Evolutionary conservation across 2,329 filamentous ascomycete genomes (phyloP), one percentile per base, ranked within the genome.

Genomic region (Penicillium occitanis): DNA sequence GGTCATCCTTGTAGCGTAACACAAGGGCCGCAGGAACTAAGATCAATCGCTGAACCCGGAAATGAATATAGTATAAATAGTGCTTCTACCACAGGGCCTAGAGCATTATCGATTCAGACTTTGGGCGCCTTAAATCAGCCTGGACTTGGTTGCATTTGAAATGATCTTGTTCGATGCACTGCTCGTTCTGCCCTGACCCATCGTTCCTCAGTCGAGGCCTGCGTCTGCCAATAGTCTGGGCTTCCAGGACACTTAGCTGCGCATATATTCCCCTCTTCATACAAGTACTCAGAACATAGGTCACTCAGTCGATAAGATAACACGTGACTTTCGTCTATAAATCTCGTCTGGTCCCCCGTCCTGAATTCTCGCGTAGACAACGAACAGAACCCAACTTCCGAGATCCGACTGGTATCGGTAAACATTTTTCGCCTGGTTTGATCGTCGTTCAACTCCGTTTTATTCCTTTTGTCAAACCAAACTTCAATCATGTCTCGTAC

Each of bases 301-400:
- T 33, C 28, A 33, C 1, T 44, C 6, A 19, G 6, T 19, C 51
- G 30, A 11, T 14, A 0, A 57, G 30, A 40, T 22, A 19, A 19
- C 51, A 35, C 53, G n/a, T 57, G 33, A 37, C 33, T 14, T 35
- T 40, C 53, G 33, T 33, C 19, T 57, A 57, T 57, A 57, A 55
- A 57, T 37, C 22, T 57, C 51, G 53, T 22, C 53, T 40, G 6
- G 10, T 22, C 53, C 33, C 33, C n/a, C 17, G 30, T 17, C 13
- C 3, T 6, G 10, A 3, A 14, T 5, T 40, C 33, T 37, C 19
- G 4, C 53, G 22, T 57, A 14, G n/a, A 37, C 10, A 14, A 55
- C 51, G 6, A 37, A 19, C n/a, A 57, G 37, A 40, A 33, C n/a
- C 17, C 33, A 22, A 7, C 10, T 40, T 14, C 33, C 4, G 14